Evolutionary conservation across 495 filamentous ascomycete species (phyloP), one percentile per base, ranked within the genome.

Genomic region (Penicillium bialowiezense): DNA sequence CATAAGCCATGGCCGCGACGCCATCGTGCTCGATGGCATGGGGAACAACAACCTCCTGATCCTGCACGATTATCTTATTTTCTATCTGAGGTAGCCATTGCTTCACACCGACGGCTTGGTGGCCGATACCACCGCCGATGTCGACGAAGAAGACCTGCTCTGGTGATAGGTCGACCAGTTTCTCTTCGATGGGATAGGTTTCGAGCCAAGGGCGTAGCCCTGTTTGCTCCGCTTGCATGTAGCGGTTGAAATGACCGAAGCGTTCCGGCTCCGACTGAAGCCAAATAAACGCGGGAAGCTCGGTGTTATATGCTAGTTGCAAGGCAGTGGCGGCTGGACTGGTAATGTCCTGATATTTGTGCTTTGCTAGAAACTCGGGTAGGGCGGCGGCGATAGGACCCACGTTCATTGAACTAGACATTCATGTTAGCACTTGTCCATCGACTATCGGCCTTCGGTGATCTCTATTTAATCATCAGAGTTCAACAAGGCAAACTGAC

Each of bases 51-150:
- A 63, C 48, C 6, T 67, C 52, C 1, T 72, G 56, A 51, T 83
- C 80, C 48, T 82, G 75, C 1, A 79, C 46, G 5, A 81, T 54
- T 14, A 82, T 57, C 5, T 56, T 52, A 0, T 70, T 72, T 1
- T 61, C 44, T 0, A 74, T 35, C 6, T 64, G 18, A 0, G 71
- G 72, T 19, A 58, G 60, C 35, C 52, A 62, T 23, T 67, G 47
- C 37, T 61, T 64, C 43, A 80, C 64, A 2, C 53, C 62, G 14
- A 57, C 54, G 31, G 62, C 61, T 35, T 78, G 71, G 24, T 79
- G 71, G 17, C 78, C 78, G n/a, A 71, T 57, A 2, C 67, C 59
- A 18, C 76, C 75, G 12, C 75, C 78, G 7, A 79, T 57, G 43
- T 81, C 72, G 7, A 81, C 72, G 40, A 74, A 63, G 7, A 75